Percentiles rank a stretch among this genome's conserved stretches.
Evolutionary conservation across 805 yeast species (phyloP).

Genomic region (Yamadazyma sp.): DNA sequence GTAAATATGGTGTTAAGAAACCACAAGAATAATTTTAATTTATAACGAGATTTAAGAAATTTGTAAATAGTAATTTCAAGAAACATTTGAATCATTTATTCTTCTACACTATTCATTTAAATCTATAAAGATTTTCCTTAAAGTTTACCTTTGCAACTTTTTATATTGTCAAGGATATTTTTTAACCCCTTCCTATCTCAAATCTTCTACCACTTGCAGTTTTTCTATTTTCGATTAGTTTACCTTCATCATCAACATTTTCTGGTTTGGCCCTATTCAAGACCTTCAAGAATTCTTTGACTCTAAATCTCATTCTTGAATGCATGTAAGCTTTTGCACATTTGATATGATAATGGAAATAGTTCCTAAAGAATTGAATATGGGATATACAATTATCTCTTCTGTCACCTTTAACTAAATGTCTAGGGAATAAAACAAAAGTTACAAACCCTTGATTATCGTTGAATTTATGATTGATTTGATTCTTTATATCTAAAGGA

Average conservation of each 20-base stretch:
- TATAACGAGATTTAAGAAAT: neutral
- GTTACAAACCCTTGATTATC: conserved; percentile 54
- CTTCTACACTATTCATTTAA: too few species aligned
- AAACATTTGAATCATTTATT: too few species aligned
- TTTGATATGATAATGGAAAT: conserved; percentile 97
- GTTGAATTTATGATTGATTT: conserved; percentile 30
- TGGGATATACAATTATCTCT: conserved; percentile 88
- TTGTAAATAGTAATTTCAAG: conserved; percentile 3
- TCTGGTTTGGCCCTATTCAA: conserved; percentile 97
- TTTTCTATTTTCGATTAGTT: conserved; percentile 47
- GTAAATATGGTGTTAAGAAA: conserved; percentile 90
- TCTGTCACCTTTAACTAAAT: conserved; percentile 57
- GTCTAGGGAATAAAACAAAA: conserved; percentile 80
- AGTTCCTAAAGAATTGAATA: conserved; percentile 88
- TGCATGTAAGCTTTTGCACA: conserved; percentile 98
- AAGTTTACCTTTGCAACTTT: neutral
- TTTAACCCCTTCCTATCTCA: conserved; percentile 26
- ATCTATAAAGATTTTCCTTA: too few species aligned
- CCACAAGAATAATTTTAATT: conserved; percentile 39
- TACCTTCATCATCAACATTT: conserved; percentile 67
- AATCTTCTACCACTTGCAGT: conserved; percentile 74
- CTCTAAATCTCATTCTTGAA: conserved; percentile 96
- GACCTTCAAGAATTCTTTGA: conserved; percentile 88
- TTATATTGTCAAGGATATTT: conserved; percentile 2
- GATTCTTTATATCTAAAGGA: conserved; percentile 68